A percentile compares a stretch with the other conserved stretches of the same genome.
These are phyloP conservation scores for Linaria vulgaris DNA, from an alignment of 257 asterid species.

Conservation along the genomic window DNA sequence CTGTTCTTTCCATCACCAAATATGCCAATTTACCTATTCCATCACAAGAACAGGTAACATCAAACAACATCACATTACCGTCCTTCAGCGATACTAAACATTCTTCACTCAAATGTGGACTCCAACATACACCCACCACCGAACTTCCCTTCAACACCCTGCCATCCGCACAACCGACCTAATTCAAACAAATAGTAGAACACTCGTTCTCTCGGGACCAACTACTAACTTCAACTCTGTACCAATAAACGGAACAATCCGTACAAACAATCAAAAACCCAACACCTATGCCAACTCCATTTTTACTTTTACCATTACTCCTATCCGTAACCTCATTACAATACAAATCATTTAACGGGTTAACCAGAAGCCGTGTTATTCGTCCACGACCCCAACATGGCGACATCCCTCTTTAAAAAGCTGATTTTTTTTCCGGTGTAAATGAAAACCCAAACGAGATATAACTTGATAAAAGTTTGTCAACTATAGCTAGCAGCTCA, in stretches of 20 bases:
- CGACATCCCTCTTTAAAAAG: slow-evolving; percentile 36
- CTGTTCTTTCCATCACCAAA: slow-evolving; percentile 22
- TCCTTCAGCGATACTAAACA: slow-evolving; percentile 65
- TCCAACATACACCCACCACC: slow-evolving; percentile 75
- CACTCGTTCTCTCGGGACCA: slow-evolving; percentile 7
- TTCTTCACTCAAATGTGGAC: slow-evolving; percentile 73
- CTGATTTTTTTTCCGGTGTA: no score
- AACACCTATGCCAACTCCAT: slow-evolving; percentile 26
- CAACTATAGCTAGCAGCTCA: no score
- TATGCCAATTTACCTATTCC: slow-evolving; percentile 20
- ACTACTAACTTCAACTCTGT: slow-evolving; percentile 33
- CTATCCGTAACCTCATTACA: no score
- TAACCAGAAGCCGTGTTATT: slow-evolving; percentile 43
- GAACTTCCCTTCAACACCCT: slow-evolving; percentile 41
- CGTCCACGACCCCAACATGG: slow-evolving; percentile 37
- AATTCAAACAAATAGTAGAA: slow-evolving; percentile 41
- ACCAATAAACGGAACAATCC: slow-evolving; percentile 65
- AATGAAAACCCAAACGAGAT: no score
- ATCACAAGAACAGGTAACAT: slow-evolving; percentile 34
- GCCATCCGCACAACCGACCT: slow-evolving; percentile 41
- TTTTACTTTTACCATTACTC: neutral
- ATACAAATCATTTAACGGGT: slow-evolving; percentile 34
- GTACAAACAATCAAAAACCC: slow-evolving; percentile 70
- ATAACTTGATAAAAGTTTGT: no score
- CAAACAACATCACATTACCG: slow-evolving; percentile 71